A percentile compares a stretch with the other conserved stretches of the same genome.
These are phyloP conservation scores for Zymoseptoria passerinii DNA, from an alignment of 2,329 filamentous ascomycete genomes.

Conservation along the genomic window DNA sequence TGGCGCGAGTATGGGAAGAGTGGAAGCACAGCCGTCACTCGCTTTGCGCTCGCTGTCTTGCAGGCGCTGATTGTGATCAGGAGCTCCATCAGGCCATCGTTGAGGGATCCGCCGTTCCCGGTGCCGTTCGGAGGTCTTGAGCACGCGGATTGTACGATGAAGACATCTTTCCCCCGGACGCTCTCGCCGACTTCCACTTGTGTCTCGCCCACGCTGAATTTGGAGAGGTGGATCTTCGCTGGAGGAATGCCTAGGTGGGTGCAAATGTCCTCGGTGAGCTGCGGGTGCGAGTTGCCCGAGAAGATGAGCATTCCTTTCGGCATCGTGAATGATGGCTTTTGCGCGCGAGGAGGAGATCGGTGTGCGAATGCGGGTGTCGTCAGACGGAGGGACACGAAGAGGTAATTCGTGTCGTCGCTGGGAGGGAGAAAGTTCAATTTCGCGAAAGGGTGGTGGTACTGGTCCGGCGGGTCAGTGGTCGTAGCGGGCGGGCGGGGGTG, in stretches of 20 bases:
- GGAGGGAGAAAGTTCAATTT: not conserved
- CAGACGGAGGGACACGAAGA: not conserved
- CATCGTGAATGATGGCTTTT: conserved; percentile 46
- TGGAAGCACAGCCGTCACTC: conserved; percentile 88
- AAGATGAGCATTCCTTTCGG: conserved; percentile 93
- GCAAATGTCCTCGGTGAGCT: conserved; percentile 79
- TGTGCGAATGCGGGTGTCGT: not conserved
- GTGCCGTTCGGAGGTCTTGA: conserved; percentile 46
- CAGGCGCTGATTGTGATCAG: conserved; percentile 98
- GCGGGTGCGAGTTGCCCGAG: conserved; percentile 84
- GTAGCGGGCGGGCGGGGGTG: not conserved
- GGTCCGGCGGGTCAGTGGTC: not conserved
- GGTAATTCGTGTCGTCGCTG: not conserved
- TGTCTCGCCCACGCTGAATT: conserved; percentile 93
- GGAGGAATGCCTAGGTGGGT: conserved; percentile 79
- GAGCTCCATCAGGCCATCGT: conserved; percentile 92
- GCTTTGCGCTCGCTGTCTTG: conserved; percentile 84
- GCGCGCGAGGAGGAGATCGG: not conserved
- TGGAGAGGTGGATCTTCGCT: conserved; percentile 73
- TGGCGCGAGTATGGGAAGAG: conserved; percentile 96
- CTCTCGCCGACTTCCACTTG: conserved; percentile 94
- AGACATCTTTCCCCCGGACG: conserved; percentile 96
- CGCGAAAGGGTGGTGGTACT: too few relatives aligned
- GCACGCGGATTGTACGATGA: conserved; percentile 74
- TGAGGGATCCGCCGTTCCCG: conserved; percentile 60